Percentiles rank a stretch among this genome's conserved stretches.
These are phyloP conservation scores for Nicotiana undulata DNA, from an alignment of 257 asterid species.

Conservation along the genomic window DNA sequence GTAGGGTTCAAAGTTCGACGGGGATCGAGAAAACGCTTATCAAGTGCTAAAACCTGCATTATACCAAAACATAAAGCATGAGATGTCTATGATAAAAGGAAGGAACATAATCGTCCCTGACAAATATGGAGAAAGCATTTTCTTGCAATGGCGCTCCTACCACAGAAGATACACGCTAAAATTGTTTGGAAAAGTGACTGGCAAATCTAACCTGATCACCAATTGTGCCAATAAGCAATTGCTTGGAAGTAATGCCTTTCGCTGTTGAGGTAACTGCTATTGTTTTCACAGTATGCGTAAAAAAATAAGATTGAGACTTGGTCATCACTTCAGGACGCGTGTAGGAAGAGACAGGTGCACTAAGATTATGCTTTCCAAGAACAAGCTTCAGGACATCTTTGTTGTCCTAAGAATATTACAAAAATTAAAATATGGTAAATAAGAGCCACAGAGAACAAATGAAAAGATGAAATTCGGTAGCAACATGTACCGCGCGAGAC, in stretches of 20 bases:
- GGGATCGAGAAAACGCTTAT: slow-evolving; percentile 90
- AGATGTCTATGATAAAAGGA: not conserved
- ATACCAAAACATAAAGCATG: slow-evolving; percentile 2
- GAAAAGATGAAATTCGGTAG: slow-evolving; percentile 12
- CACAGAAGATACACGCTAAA: not conserved
- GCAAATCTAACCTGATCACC: slow-evolving; percentile 73
- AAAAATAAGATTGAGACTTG: slow-evolving; percentile 85
- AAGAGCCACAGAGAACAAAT: slow-evolving; percentile 7
- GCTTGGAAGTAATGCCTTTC: slow-evolving; percentile 96
- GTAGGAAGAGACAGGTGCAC: slow-evolving; percentile 80
- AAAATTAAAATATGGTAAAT: slow-evolving; percentile 12
- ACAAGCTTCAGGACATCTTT: slow-evolving; percentile 87
- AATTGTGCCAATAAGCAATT: slow-evolving; percentile 87
- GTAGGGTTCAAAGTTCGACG: slow-evolving; percentile 88
- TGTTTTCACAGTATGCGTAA: slow-evolving; percentile 69
- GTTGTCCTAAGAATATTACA: slow-evolving; percentile 61
- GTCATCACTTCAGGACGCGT: slow-evolving; percentile 80
- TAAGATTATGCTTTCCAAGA: slow-evolving; percentile 82
- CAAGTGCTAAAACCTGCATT: slow-evolving; percentile 92
- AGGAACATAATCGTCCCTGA: not conserved
- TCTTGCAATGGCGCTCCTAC: not conserved
- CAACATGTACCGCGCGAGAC: slow-evolving; percentile 79
- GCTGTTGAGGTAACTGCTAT: slow-evolving; percentile 87
- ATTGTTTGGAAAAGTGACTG: not conserved
- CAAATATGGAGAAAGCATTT: not conserved